Conservation (phyloP, 176 grass and related monocot species). For the Triticum turgidum region DNA sequence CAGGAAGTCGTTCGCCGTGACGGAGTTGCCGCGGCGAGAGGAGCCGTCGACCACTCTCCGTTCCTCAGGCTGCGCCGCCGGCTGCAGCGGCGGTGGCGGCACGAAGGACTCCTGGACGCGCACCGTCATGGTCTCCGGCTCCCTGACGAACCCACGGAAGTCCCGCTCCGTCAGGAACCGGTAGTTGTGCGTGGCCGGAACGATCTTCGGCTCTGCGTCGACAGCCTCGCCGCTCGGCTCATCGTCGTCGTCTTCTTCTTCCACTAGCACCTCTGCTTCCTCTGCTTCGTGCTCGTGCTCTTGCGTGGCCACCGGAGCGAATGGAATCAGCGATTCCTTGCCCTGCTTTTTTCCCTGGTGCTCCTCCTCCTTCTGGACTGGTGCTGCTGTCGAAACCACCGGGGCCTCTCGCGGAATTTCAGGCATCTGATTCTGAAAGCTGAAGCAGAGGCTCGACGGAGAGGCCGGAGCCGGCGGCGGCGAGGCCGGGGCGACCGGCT, state of each 20-base stretch:
- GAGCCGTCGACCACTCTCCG: slow-evolving; percentile 6
- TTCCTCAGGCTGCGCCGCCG: slow-evolving; percentile 22
- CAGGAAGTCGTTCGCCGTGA: slow-evolving; percentile 24
- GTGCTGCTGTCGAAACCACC: neutral
- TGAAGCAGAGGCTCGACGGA: slow-evolving; percentile 57
- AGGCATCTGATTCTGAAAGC: slow-evolving; percentile 57
- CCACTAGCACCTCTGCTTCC: slow-evolving; percentile 19
- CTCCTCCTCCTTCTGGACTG: neutral
- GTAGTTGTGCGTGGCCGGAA: slow-evolving; percentile 60
- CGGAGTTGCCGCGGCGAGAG: neutral
- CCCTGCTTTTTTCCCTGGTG: neutral
- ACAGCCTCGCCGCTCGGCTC: neutral
- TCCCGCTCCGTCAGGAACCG: slow-evolving; percentile 61
- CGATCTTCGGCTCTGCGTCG: neutral
- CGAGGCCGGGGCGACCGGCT: neutral
- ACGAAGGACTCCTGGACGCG: slow-evolving; percentile 55
- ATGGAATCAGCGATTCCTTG: neutral
- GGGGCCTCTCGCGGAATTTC: neutral
- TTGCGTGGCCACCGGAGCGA: neutral
- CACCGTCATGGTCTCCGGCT: slow-evolving; percentile 69
- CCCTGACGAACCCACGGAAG: slow-evolving; percentile 66
- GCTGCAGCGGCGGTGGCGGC: neutral
- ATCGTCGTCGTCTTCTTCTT: neutral
- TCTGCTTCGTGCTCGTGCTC: slow-evolving; percentile 13
- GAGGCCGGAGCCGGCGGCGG: neutral